Conservation (phyloP, 176 grass and related monocot genomes). For the Poa annua region DNA sequence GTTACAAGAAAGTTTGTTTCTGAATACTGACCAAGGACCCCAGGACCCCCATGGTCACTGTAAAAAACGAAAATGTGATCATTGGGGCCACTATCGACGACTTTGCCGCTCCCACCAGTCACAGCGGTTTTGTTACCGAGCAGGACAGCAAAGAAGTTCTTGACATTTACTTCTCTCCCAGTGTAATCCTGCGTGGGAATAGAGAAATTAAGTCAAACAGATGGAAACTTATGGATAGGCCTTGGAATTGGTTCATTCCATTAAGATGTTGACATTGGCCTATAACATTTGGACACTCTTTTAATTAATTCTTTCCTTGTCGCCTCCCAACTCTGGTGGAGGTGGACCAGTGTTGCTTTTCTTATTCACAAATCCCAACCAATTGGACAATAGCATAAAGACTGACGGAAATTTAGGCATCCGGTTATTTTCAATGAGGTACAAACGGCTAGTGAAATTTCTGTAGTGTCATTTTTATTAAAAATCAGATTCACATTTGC, state of each 20-base stretch:
- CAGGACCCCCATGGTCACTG: slow-evolving; percentile 92
- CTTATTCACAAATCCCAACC: slow-evolving; percentile 25
- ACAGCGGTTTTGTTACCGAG: slow-evolving; percentile 88
- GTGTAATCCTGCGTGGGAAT: slow-evolving; percentile 77
- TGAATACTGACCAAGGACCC: slow-evolving; percentile 81
- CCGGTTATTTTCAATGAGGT: slow-evolving; percentile 31
- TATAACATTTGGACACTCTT: neutral
- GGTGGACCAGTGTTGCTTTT: slow-evolving; percentile 24
- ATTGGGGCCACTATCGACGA: slow-evolving; percentile 85
- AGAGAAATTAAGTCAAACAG: slow-evolving; percentile 15
- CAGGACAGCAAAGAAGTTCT: slow-evolving; percentile 89
- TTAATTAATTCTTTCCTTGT: slow-evolving; percentile 5
- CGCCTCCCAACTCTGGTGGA: neutral
- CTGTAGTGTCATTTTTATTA: neutral
- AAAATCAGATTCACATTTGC: slow-evolving; percentile 1
- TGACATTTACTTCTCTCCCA: slow-evolving; percentile 71
- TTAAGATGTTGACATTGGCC: slow-evolving; percentile 30
- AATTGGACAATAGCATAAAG: slow-evolving; percentile 24
- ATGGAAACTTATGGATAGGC: neutral
- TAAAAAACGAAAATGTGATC: slow-evolving; percentile 98
- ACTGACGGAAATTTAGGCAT: neutral
- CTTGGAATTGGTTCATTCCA: slow-evolving; percentile 20
- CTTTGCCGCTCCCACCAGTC: slow-evolving; percentile 89
- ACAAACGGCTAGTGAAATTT: slow-evolving; percentile 7
- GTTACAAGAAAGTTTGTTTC: slow-evolving; percentile 21